Percentiles rank a stretch among this genome's conserved stretches.
phyloP scores from a whole-genome alignment of 169 alveolate species.

The Plasmodium blacklocki region DNA sequence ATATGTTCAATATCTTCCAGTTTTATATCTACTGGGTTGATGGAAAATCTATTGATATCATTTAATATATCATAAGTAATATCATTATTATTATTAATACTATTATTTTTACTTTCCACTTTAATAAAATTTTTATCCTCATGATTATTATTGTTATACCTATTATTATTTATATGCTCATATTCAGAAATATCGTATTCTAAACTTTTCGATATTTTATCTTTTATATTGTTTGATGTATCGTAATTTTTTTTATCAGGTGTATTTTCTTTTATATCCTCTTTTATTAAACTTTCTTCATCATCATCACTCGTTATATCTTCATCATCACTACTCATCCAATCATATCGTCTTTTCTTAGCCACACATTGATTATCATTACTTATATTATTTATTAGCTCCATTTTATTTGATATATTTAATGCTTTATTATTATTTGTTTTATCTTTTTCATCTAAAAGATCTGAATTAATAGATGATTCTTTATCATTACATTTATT shows the following conservation, averaged over 20 bases:
- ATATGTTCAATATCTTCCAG: slow-evolving; percentile 72
- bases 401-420: too few relatives aligned
- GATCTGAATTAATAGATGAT: background rate
- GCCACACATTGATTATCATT: slow-evolving; percentile 20
- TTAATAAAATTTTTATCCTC: background rate
- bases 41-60: slow-evolving; percentile 68
- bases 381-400: background rate
- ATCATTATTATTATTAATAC: background rate
- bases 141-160: background rate
- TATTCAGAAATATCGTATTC: background rate
- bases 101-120: background rate
- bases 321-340: slow-evolving; percentile 78
- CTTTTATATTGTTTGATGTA: background rate
- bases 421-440: background rate
- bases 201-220: background rate
- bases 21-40: slow-evolving; percentile 54
- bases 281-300: slow-evolving; percentile 5
- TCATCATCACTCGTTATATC: slow-evolving; percentile 72
- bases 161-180: background rate
- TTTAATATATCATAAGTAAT: slow-evolving; percentile 37
- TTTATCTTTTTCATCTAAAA: slow-evolving; percentile 11
- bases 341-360: slow-evolving; percentile 60
- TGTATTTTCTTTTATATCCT: slow-evolving; percentile 12
- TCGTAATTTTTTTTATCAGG: background rate
- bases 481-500: background rate